Conservation (phyloP, 225 moss, liverwort and hornwort species). For the Straminergon stramineum region DNA sequence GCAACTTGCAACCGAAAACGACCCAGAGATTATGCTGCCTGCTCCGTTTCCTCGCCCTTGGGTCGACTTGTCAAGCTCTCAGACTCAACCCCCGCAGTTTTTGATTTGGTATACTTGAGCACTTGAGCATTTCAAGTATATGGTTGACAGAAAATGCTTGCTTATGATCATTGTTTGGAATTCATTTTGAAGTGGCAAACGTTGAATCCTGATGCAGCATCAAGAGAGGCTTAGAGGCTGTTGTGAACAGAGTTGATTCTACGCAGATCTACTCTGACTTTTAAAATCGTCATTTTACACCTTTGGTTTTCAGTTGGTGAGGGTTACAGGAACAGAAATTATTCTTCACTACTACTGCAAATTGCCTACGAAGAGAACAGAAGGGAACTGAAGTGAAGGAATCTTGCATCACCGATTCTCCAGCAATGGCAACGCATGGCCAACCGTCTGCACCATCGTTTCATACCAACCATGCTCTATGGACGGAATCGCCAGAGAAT, state of each 20-base stretch:
- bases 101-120: neutral
- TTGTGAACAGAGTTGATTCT: neutral
- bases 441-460: slow-evolving; percentile 23
- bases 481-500: slow-evolving; percentile 22
- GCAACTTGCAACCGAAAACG: slow-evolving; percentile 11
- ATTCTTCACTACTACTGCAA: neutral
- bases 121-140: neutral
- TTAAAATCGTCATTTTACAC: neutral
- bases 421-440: slow-evolving; percentile 7
- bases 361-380: neutral
- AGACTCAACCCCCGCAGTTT: neutral
- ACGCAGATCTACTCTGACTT: neutral
- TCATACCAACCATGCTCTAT: slow-evolving; percentile 7
- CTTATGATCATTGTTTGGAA: neutral
- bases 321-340: neutral
- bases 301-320: neutral
- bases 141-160: neutral
- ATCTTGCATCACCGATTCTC: neutral
- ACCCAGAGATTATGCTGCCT: neutral
- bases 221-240: neutral
- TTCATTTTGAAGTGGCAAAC: neutral
- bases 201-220: neutral
- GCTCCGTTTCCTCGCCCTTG: neutral
- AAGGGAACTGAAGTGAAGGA: neutral
- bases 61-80: neutral